These are phyloP conservation scores for Ustilago sp. DNA, from an alignment of 1,284 basidiomycete species.

Conservation along the genomic window DNA sequence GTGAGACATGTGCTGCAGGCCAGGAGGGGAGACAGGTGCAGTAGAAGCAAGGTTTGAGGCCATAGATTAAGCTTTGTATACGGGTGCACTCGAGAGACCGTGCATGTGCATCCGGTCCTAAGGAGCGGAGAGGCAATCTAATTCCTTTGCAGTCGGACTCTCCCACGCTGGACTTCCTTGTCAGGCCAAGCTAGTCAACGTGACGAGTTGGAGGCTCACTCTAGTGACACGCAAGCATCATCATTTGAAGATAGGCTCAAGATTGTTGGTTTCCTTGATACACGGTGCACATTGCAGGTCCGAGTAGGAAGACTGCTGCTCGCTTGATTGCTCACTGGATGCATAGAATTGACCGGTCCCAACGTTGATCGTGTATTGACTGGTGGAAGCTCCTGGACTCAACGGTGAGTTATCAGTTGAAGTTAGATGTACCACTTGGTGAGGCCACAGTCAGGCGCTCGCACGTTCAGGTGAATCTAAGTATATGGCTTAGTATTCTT, in stretches of 20 bases:
- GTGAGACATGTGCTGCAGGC: background rate
- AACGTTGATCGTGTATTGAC: background rate
- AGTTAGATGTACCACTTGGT: too few species aligned
- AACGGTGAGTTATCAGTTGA: too few species aligned
- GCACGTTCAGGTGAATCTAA: too few species aligned
- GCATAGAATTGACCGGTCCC: background rate
- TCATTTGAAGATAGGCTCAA: slow-evolving; percentile 1
- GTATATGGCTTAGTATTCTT: too few species aligned
- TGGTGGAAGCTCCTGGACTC: background rate
- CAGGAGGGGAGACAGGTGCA: background rate
- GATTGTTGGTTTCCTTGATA: background rate
- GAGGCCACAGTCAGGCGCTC: too few species aligned
- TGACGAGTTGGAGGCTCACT: too few species aligned
- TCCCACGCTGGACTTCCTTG: slow-evolving; percentile 2
- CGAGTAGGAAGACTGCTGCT: background rate
- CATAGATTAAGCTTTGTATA: background rate
- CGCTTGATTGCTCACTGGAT: background rate
- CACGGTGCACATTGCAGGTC: background rate
- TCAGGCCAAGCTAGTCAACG: background rate
- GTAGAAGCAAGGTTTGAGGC: background rate
- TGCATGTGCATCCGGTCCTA: background rate
- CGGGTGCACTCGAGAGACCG: background rate
- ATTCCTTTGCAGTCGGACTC: background rate
- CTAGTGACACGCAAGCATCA: background rate
- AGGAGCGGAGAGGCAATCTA: slow-evolving; percentile 1